phyloP scores from a whole-genome alignment of 2,329 filamentous ascomycete species.

The Fusarium sp. region DNA sequence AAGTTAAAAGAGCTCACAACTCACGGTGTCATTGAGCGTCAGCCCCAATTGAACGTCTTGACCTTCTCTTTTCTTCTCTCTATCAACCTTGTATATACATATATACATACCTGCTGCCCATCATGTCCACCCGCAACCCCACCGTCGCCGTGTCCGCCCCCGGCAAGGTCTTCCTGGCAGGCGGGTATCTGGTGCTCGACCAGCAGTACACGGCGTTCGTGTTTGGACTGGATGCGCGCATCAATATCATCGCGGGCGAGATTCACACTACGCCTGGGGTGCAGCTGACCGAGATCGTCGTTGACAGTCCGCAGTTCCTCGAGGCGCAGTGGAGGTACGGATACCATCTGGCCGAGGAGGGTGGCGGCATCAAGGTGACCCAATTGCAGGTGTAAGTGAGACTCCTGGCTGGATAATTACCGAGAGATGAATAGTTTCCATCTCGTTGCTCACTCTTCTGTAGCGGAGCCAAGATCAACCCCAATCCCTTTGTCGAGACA shows the following conservation, averaged over 20 bases:
- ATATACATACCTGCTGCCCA: neutral
- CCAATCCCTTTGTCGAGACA: conserved; percentile 92
- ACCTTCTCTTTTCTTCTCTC: neutral
- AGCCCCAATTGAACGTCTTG: neutral
- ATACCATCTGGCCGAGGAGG: conserved; percentile 74
- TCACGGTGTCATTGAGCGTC: neutral
- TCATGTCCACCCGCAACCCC: conserved; percentile 44
- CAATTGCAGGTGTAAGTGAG: conserved; percentile 81
- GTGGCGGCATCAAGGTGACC: conserved; percentile 83
- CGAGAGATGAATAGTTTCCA: neutral
- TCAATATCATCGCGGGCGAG: conserved; percentile 70
- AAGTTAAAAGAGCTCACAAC: conserved; percentile 25
- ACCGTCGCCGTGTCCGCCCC: conserved; percentile 82
- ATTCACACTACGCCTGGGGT: conserved; percentile 72
- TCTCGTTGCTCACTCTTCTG: conserved; percentile 27
- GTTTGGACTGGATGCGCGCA: conserved; percentile 73
- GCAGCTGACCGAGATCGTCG: conserved; percentile 77
- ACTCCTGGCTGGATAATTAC: neutral
- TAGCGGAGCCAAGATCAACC: conserved; percentile 57
- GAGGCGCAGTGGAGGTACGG: conserved; percentile 90
- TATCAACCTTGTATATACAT: neutral
- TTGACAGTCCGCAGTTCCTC: conserved; percentile 90
- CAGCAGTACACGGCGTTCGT: conserved; percentile 82
- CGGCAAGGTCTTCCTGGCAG: conserved; percentile 94
- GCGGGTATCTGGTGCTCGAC: conserved; percentile 95